Base-by-base conservation (phyloP, 2,329 filamentous ascomycete genomes). In the Dothideomycetes sp. region DNA sequence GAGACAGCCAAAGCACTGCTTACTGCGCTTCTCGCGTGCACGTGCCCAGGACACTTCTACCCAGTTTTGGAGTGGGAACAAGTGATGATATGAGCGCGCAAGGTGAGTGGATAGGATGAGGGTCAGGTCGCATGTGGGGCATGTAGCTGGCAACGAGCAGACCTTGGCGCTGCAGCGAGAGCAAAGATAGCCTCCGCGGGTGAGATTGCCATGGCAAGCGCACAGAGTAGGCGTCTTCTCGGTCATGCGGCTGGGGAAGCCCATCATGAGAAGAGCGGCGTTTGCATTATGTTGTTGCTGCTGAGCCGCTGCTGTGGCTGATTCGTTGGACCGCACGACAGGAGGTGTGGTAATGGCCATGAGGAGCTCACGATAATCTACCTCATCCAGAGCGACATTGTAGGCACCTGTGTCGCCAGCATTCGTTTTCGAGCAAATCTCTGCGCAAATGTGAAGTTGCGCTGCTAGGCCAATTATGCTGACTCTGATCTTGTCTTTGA, bases 101-200 rank as follows among this genome's bases (percentile, higher is more conserved):
- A 95, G 67, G 64, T 95, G 88, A 0, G 91, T 98, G 1, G 86
- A 94, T 3, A 96, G 73, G 46, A 98, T 94, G 27, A 98, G 75
- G 0, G 89, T 96, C 36, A 98, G 73, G 12, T 85, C 80, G 61
- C 91, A 98, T 18, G 81, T 79, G 1, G 91, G 89, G 55, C 91
- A 98, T 55, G 94, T 88, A 27, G 86, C 79, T 0, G 91, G 91
- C 29, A 98, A 67, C 36, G 78, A 76, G 68, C 91, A 98, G 30
- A 98, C 88, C 62, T 93, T 93, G 45, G 80, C 77, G 37, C 75
- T 75, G 64, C 91, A 98, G 42, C 91, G 75, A 11, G 87, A 91
- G 66, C 91, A 98, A 8, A 81, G 70, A 62, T 96, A 98, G 1
- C 91, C 91, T 41, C 91, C 86, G 36, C 83, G 71, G 15, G 75